Percentiles rank a stretch among this genome's conserved stretches.
These are phyloP conservation scores for Cucumis hystrix DNA, from an alignment of 306 rosid species.

Conservation along the genomic window DNA sequence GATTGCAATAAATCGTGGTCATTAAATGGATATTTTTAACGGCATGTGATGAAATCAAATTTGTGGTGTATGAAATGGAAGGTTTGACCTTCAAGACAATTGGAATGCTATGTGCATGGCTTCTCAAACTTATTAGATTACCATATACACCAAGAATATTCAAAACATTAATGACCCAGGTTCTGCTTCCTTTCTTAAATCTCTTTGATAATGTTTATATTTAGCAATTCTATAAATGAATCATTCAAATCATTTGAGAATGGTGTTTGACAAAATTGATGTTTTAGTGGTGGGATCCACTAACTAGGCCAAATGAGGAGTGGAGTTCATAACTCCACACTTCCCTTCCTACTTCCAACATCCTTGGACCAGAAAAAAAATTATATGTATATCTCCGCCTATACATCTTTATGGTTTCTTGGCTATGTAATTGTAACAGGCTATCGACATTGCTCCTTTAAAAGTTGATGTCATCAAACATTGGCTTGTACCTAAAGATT, in stretches of 20 bases:
- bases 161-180: not conserved
- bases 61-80: not conserved
- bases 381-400: not conserved
- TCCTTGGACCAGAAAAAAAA: not conserved
- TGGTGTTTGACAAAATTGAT: not conserved
- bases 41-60: not conserved
- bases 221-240: not conserved
- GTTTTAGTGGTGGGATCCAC: too few relatives aligned
- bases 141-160: not conserved
- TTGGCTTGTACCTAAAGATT: not conserved
- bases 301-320: too few relatives aligned
- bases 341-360: too few relatives aligned
- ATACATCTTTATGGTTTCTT: not conserved
- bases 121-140: not conserved
- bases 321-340: too few relatives aligned
- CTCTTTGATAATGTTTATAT: not conserved
- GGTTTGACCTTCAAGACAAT: not conserved
- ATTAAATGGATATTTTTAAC: not conserved
- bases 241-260: not conserved
- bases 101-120: not conserved
- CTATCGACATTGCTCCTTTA: not conserved
- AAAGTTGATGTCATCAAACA: not conserved
- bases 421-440: not conserved
- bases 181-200: not conserved
- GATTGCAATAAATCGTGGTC: constrained; percentile 2